Conservation (phyloP, 257 asterid genomes). For the Rhazya stricta region DNA sequence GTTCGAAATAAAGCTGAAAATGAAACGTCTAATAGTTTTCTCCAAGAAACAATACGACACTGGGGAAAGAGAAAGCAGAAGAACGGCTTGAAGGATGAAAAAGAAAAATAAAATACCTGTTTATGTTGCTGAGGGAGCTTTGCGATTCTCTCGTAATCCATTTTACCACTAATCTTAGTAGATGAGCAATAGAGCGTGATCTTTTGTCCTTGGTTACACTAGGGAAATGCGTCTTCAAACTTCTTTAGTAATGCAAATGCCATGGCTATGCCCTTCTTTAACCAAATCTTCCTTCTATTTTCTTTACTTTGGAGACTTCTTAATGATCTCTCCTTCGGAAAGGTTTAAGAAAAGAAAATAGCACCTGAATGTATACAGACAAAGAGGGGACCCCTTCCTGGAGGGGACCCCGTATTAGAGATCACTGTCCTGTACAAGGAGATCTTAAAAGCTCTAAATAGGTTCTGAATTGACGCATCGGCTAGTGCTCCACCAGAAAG, state of each 20-base stretch:
- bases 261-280: neutral
- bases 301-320: neutral
- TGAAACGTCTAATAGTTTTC: slow-evolving; percentile 4
- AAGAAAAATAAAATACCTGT: neutral
- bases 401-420: no score
- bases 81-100: neutral
- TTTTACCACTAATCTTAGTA: neutral
- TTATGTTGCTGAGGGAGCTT: slow-evolving; percentile 16
- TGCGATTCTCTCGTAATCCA: slow-evolving; percentile 28
- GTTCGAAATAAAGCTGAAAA: slow-evolving; percentile 11
- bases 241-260: neutral
- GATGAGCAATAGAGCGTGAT: neutral
- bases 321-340: neutral
- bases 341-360: neutral
- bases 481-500: no score
- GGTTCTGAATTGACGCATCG: no score
- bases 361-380: neutral
- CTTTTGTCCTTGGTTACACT: no score
- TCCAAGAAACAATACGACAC: slow-evolving; percentile 2
- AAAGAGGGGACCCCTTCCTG: no score
- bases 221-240: no score
- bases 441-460: no score
- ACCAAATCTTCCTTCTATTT: neutral
- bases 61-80: slow-evolving; percentile 10
- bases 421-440: no score